Evolutionary conservation across 805 yeast genomes (phyloP).

Genomic region (Starmera quercuum): DNA sequence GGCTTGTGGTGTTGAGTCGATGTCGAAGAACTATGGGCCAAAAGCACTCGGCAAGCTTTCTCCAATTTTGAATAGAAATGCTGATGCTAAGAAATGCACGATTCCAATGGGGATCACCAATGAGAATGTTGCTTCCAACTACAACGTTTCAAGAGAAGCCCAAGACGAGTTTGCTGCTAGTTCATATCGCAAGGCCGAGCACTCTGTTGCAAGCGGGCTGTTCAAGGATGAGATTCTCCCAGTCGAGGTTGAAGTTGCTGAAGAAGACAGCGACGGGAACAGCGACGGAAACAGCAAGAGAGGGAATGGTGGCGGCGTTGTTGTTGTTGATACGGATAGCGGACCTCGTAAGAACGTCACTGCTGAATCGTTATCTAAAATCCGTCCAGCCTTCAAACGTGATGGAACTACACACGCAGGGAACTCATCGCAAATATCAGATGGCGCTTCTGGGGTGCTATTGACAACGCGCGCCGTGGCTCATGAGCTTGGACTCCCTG

Average conservation of each 20-base stretch:
- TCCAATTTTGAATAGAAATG: slow-evolving; percentile 33
- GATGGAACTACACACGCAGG: slow-evolving; percentile 88
- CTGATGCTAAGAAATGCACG: slow-evolving; percentile 63
- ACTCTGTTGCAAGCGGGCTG: slow-evolving; percentile 61
- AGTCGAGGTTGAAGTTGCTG: slow-evolving; percentile 51
- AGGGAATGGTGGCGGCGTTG: slow-evolving; percentile 13
- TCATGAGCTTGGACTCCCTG: slow-evolving; percentile 58
- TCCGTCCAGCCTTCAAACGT: slow-evolving; percentile 82
- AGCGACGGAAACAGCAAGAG: slow-evolving; percentile 17
- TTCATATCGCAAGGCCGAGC: slow-evolving; percentile 79
- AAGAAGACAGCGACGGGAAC: too few relatives aligned
- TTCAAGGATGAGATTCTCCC: slow-evolving; percentile 90
- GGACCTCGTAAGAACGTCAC: slow-evolving; percentile 90
- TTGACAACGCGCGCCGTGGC: slow-evolving; percentile 85
- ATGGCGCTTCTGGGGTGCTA: slow-evolving; percentile 90
- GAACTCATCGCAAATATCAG: slow-evolving; percentile 92
- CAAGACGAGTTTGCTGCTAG: slow-evolving; percentile 89
- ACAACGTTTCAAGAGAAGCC: slow-evolving; percentile 51
- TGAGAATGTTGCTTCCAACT: slow-evolving; percentile 78
- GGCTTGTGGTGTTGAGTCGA: slow-evolving; percentile 90
- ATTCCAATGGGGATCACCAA: slow-evolving; percentile 96
- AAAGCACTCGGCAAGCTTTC: slow-evolving; percentile 60
- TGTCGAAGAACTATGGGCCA: slow-evolving; percentile 88
- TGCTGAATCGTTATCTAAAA: slow-evolving; percentile 60
- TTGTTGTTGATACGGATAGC: slow-evolving; percentile 59